phyloP scores from a whole-genome alignment of 78 protist genomes.

The Carpediemonas membranifera region DNA sequence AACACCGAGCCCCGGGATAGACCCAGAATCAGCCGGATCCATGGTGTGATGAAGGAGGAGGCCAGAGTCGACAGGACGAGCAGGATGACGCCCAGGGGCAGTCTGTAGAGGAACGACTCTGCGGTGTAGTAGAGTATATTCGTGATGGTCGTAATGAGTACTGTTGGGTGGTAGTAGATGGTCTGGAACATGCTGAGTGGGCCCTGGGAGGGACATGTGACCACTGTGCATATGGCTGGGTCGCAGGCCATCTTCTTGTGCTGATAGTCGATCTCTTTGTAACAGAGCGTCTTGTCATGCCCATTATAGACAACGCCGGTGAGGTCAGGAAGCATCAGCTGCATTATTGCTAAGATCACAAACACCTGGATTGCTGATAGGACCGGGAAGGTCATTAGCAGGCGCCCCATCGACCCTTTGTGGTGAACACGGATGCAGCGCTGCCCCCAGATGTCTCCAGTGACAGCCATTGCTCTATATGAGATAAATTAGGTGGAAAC shows the following conservation, averaged over 20 bases:
- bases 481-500: no score
- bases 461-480: no score
- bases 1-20: no score
- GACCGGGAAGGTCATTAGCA: slow-evolving; percentile 37
- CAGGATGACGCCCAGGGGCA: slow-evolving; percentile 47
- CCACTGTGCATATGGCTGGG: slow-evolving; percentile 17
- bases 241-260: slow-evolving; percentile 28
- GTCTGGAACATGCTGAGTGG: slow-evolving; percentile 32
- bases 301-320: slow-evolving; percentile 29
- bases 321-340: slow-evolving; percentile 24
- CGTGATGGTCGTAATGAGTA: slow-evolving; percentile 33
- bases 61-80: slow-evolving; percentile 43
- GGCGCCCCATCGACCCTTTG: slow-evolving; percentile 21
- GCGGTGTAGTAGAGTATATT: slow-evolving; percentile 45
- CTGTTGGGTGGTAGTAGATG: slow-evolving; percentile 23
- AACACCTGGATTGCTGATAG: slow-evolving; percentile 37
- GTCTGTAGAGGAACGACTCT: slow-evolving; percentile 32
- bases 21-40: slow-evolving; percentile 29
- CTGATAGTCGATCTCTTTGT: slow-evolving; percentile 27
- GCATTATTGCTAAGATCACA: slow-evolving; percentile 28
- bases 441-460: slow-evolving; percentile 51
- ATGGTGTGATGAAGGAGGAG: slow-evolving; percentile 39
- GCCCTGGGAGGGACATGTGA: slow-evolving; percentile 43
- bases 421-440: slow-evolving; percentile 36
- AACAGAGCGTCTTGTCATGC: slow-evolving; percentile 16